phyloP scores from a whole-genome alignment of 176 grass and related monocot species.

The Poa annua region DNA sequence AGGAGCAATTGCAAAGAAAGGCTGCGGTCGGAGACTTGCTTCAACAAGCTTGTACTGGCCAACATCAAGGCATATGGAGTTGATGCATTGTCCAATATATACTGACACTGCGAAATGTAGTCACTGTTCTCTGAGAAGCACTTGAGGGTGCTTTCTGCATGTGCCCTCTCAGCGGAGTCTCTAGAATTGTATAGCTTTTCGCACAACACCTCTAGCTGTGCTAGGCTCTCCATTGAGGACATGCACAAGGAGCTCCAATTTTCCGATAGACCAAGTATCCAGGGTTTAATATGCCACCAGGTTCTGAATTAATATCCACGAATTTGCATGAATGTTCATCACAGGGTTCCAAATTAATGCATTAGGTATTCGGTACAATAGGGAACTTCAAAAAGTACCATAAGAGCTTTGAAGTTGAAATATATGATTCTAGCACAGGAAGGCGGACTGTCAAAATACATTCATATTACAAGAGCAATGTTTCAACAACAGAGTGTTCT shows the following conservation, averaged over 20 bases:
- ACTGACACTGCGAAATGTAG: constrained; percentile 98
- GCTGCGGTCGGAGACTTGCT: constrained; percentile 90
- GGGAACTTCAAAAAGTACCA: constrained; percentile 52
- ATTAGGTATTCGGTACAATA: constrained; percentile 60
- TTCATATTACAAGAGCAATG: constrained; percentile 81
- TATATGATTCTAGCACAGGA: constrained; percentile 79
- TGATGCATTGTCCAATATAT: constrained; percentile 99
- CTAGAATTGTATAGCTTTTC: constrained; percentile 99
- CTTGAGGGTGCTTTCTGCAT: constrained; percentile 95
- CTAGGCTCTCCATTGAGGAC: constrained; percentile 94
- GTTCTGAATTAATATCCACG: constrained; percentile 73
- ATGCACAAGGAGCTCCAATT: constrained; percentile 59
- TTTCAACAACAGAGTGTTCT: constrained; percentile 61
- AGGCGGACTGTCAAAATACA: constrained; percentile 87
- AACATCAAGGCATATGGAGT: constrained; percentile 98
- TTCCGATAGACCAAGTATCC: constrained; percentile 70
- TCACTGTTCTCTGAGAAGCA: constrained; percentile 99
- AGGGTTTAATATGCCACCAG: constrained; percentile 68
- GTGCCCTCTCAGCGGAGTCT: constrained; percentile 91
- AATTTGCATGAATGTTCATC: constrained; percentile 71
- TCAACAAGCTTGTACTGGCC: constrained; percentile 98
- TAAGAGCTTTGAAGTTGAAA: constrained; percentile 78
- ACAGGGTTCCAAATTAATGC: constrained; percentile 55
- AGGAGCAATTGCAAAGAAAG: constrained; percentile 87
- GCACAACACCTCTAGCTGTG: constrained; percentile 95